Evolutionary conservation across 768 basidiomycete species (phyloP).

Genomic region (Chalciporus sphaerocephalus): DNA sequence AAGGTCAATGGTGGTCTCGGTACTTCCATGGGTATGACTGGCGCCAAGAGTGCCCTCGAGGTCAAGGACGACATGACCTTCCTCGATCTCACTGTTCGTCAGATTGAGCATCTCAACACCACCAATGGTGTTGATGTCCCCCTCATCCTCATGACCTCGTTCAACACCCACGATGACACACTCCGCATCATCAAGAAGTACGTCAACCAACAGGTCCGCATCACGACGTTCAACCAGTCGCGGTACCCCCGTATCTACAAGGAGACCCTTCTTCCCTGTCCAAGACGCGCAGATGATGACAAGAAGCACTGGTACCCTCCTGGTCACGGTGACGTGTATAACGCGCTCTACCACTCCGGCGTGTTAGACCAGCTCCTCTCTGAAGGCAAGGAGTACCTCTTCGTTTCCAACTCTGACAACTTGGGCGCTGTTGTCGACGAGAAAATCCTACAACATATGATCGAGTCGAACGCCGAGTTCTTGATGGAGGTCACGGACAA

Average conservation of each 20-base stretch:
- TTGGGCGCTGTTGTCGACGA: conserved; percentile 70
- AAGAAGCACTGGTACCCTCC: conserved; percentile 76
- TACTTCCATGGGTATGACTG: conserved; percentile 61
- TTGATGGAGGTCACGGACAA: conserved; percentile 79
- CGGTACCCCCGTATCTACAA: conserved; percentile 71
- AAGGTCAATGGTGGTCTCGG: conserved; percentile 77
- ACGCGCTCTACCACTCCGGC: conserved; percentile 65
- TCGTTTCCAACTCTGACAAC: conserved; percentile 77
- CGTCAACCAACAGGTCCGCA: conserved; percentile 72
- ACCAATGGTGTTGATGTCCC: conserved; percentile 62
- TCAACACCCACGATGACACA: conserved; percentile 78
- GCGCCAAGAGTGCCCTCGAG: conserved; percentile 70
- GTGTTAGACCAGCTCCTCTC: conserved; percentile 67
- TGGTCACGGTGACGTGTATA: conserved; percentile 73
- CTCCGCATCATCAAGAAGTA: conserved; percentile 78
- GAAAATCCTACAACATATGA: conserved; percentile 63
- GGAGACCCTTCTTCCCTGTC: conserved; percentile 62
- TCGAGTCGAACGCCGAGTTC: conserved; percentile 60
- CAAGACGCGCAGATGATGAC: conserved; percentile 52
- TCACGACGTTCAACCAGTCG: conserved; percentile 68
- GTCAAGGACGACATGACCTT: conserved; percentile 71
- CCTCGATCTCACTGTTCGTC: conserved; percentile 60
- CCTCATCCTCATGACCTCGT: conserved; percentile 78
- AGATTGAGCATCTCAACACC: conserved; percentile 69
- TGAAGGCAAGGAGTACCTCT: conserved; percentile 74